These are phyloP conservation scores for Fraxinus americana DNA, from an alignment of 257 asterid species.

Conservation along the genomic window DNA sequence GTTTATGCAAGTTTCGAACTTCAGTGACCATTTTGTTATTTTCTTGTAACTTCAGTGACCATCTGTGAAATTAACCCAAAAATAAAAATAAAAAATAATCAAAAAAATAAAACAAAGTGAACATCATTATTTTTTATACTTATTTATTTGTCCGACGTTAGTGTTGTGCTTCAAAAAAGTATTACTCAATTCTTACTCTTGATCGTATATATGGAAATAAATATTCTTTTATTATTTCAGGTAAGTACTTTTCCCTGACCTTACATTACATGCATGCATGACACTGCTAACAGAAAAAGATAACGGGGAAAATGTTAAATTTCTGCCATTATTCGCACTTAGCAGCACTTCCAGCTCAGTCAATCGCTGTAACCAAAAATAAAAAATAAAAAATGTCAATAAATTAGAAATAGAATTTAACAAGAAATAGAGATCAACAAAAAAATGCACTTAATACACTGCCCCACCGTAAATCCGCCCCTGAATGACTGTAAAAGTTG, in stretches of 20 bases:
- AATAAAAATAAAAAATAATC: no score
- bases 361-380: constrained; percentile 26
- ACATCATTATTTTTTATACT: no score
- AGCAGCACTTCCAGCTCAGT: neutral
- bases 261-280: neutral
- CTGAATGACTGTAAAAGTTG: no score
- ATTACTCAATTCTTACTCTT: neutral
- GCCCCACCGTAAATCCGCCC: no score
- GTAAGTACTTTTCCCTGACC: neutral
- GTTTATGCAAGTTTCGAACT: no score
- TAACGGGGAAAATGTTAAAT: neutral
- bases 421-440: neutral
- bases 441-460: neutral
- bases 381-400: neutral
- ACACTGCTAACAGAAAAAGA: neutral
- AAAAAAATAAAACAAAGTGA: no score
- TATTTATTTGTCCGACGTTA: no score
- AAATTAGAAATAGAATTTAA: constrained; percentile 1
- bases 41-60: no score
- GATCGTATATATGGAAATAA: neutral
- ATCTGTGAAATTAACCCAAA: no score
- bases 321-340: constrained; percentile 20
- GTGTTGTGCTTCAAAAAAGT: no score
- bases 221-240: neutral
- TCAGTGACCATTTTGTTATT: no score